These are phyloP conservation scores for Linnemannia hyalina DNA, from an alignment of 192 early-diverging fungal genomes.

Conservation along the genomic window DNA sequence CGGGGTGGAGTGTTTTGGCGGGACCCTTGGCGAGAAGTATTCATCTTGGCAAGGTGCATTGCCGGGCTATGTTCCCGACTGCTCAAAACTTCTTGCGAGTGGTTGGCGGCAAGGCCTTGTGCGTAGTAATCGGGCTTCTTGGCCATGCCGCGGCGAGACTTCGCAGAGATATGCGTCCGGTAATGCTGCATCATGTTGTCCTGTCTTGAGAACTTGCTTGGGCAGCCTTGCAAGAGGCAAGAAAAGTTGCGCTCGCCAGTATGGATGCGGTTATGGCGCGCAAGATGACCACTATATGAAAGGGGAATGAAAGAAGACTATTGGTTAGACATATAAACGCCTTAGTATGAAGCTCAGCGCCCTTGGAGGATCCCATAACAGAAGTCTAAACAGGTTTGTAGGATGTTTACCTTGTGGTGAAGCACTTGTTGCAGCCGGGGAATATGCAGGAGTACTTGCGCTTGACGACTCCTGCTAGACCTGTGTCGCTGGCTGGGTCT, in stretches of 20 bases:
- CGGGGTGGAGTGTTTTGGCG: slow-evolving; percentile 47
- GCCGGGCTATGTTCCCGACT: slow-evolving; percentile 30
- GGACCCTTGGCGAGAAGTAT: slow-evolving; percentile 35
- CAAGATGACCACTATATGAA: slow-evolving; percentile 76
- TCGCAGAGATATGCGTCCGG: slow-evolving; percentile 81
- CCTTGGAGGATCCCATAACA: not conserved
- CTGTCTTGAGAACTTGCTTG: slow-evolving; percentile 81
- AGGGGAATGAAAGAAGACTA: not conserved
- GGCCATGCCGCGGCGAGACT: slow-evolving; percentile 65
- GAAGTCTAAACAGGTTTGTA: too few relatives aligned
- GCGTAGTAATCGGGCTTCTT: slow-evolving; percentile 33
- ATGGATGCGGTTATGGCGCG: slow-evolving; percentile 86
- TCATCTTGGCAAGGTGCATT: slow-evolving; percentile 27
- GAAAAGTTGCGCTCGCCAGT: slow-evolving; percentile 86
- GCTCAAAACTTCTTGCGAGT: slow-evolving; percentile 25
- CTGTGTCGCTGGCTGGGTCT: slow-evolving; percentile 15
- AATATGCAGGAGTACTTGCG: slow-evolving; percentile 80
- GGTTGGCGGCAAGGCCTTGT: slow-evolving; percentile 28
- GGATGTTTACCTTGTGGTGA: slow-evolving; percentile 78
- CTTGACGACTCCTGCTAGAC: slow-evolving; percentile 51
- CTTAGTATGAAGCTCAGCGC: not conserved
- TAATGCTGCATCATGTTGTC: slow-evolving; percentile 94
- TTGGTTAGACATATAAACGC: not conserved
- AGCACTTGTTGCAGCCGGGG: slow-evolving; percentile 78
- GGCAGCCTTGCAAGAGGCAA: slow-evolving; percentile 77